phyloP scores from a whole-genome alignment of 2,329 filamentous ascomycete species.

The Colletotrichum chlorophyti region DNA sequence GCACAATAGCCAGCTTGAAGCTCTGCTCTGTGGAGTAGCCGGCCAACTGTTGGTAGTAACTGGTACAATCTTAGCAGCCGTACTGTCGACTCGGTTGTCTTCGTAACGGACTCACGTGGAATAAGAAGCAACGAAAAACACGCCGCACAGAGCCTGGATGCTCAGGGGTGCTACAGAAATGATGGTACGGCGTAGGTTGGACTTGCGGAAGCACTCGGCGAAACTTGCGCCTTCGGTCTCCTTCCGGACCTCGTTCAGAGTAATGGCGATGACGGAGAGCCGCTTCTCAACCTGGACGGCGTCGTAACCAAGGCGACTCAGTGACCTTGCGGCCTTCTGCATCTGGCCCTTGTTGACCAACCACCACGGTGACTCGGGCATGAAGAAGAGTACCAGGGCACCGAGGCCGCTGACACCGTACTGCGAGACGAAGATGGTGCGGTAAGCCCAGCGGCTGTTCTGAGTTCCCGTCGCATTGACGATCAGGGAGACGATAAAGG shows the following conservation, averaged over 20 bases:
- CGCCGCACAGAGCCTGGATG: slow-evolving; percentile 43
- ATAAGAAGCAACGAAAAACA: slow-evolving; percentile 46
- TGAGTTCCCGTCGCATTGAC: slow-evolving; percentile 37
- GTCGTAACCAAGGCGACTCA: slow-evolving; percentile 39
- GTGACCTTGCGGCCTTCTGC: slow-evolving; percentile 28
- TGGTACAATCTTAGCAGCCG: too few species aligned
- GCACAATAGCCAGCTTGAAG: slow-evolving; percentile 45
- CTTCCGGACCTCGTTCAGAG: slow-evolving; percentile 39
- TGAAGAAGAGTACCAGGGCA: slow-evolving; percentile 23
- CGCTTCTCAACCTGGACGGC: slow-evolving; percentile 37
- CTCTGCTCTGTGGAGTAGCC: slow-evolving; percentile 42
- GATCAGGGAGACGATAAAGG: slow-evolving; percentile 39
- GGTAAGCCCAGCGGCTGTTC: slow-evolving; percentile 40
- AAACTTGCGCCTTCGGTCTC: slow-evolving; percentile 46
- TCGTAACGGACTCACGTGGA: too few species aligned
- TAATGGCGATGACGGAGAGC: slow-evolving; percentile 37
- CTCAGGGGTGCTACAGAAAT: slow-evolving; percentile 44
- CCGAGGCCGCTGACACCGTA: slow-evolving; percentile 26
- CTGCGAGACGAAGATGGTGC: slow-evolving; percentile 27
- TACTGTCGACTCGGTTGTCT: too few species aligned
- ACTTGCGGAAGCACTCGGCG: slow-evolving; percentile 46
- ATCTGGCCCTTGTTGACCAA: slow-evolving; percentile 38
- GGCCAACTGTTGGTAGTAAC: slow-evolving; percentile 47
- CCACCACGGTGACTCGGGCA: slow-evolving; percentile 53
- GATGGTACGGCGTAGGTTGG: slow-evolving; percentile 47